Evolutionary conservation across 768 basidiomycete species (phyloP).

Genomic region (Lyophyllum atratum): DNA sequence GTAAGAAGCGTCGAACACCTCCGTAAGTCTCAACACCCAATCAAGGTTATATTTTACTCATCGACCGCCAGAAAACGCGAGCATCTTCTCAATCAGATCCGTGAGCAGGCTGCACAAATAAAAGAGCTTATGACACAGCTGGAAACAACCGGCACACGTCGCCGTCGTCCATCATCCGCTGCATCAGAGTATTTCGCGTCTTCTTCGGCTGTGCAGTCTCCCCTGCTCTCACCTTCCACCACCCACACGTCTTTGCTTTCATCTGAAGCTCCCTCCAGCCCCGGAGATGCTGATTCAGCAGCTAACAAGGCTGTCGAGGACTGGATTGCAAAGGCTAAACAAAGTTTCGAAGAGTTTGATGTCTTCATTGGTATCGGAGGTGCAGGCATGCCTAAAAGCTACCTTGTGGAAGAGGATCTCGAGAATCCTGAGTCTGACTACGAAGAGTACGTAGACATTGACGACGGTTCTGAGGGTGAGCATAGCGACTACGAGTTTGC

Average conservation of each 20-base stretch:
- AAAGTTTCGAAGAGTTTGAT: slow-evolving; percentile 68
- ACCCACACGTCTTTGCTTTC: slow-evolving; percentile 30
- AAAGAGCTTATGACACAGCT: slow-evolving; percentile 71
- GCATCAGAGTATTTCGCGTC: slow-evolving; percentile 26
- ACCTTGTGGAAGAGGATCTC: slow-evolving; percentile 48
- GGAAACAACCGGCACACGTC: slow-evolving; percentile 42
- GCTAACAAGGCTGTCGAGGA: slow-evolving; percentile 64
- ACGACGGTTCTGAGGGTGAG: slow-evolving; percentile 27
- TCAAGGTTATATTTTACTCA: background rate
- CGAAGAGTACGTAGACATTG: slow-evolving; percentile 37
- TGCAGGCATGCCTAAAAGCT: slow-evolving; percentile 52
- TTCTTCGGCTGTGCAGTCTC: slow-evolving; percentile 33
- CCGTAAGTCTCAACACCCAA: slow-evolving; percentile 51
- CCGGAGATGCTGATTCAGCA: slow-evolving; percentile 32
- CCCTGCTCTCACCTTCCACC: slow-evolving; percentile 38
- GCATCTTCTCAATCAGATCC: slow-evolving; percentile 74
- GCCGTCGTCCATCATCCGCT: slow-evolving; percentile 19
- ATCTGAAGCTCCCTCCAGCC: slow-evolving; percentile 18
- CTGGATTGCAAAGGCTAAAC: slow-evolving; percentile 77
- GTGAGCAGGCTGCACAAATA: slow-evolving; percentile 72
- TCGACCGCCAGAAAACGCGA: slow-evolving; percentile 65
- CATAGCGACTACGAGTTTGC: slow-evolving; percentile 42
- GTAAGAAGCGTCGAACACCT: slow-evolving; percentile 76
- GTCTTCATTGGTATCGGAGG: slow-evolving; percentile 66
- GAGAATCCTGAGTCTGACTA: slow-evolving; percentile 43